Conservation (phyloP, 306 rosid species). For the Gastrolobium bilobum region DNA sequence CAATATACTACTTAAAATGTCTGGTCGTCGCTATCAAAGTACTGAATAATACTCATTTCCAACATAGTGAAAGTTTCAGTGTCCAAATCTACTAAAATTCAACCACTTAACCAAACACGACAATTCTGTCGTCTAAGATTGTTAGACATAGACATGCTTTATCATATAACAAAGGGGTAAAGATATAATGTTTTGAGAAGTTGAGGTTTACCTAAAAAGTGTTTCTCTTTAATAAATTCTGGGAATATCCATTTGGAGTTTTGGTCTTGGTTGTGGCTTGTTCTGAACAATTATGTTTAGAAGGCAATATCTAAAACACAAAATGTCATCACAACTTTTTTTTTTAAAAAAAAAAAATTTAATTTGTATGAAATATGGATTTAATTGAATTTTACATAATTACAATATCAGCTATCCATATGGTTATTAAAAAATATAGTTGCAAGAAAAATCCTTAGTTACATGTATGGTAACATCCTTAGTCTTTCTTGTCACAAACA, state of each 20-base stretch:
- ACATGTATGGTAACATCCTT: constrained; percentile 23
- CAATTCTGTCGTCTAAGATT: constrained; percentile 14
- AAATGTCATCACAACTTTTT: background rate
- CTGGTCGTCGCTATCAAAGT: constrained; percentile 16
- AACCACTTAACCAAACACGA: background rate
- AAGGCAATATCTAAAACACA: background rate
- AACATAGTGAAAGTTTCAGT: background rate
- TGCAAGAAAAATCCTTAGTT: background rate
- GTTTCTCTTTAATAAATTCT: background rate
- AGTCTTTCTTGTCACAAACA: background rate
- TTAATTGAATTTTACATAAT: background rate
- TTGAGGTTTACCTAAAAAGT: background rate
- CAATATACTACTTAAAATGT: background rate
- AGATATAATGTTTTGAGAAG: background rate
- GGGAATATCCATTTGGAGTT: background rate
- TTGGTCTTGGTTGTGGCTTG: background rate
- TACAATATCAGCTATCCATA: background rate
- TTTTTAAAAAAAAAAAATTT: background rate
- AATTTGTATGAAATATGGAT: background rate
- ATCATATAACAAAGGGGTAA: background rate
- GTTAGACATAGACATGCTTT: background rate
- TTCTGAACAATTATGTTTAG: background rate
- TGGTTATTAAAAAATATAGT: background rate
- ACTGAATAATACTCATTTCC: background rate
- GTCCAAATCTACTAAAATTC: constrained; percentile 25